Percentiles rank a stretch among this genome's conserved stretches.
Evolutionary conservation across 768 basidiomycete genomes (phyloP).

Genomic region (Tubosaeta sp.): DNA sequence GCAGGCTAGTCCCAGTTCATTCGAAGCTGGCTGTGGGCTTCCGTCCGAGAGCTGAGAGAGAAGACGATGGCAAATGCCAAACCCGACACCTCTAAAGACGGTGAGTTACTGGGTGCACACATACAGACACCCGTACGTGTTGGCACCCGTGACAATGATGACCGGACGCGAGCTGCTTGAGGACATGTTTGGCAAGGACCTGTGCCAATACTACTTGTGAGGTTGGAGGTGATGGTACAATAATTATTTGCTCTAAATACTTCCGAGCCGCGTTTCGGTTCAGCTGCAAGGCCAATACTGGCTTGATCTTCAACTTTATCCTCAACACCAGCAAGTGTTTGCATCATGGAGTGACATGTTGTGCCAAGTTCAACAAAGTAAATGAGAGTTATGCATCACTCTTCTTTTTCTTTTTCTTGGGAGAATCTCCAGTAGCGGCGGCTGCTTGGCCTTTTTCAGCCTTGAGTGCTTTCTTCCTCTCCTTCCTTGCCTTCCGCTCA

Average conservation of each 20-base stretch:
- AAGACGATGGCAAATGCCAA: constrained; percentile 77
- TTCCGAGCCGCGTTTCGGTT: background rate
- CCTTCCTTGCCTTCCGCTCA: constrained; percentile 80
- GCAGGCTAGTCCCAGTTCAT: constrained; percentile 29
- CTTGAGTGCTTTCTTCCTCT: constrained; percentile 70
- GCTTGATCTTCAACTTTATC: no score
- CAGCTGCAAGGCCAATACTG: no score
- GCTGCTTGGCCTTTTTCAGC: constrained; percentile 62
- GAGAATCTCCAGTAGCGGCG: constrained; percentile 38
- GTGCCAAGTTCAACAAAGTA: background rate
- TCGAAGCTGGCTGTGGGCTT: constrained; percentile 31
- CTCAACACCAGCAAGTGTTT: background rate
- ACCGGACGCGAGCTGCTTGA: constrained; percentile 36
- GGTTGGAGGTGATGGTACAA: background rate
- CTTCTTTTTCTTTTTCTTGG: constrained; percentile 43
- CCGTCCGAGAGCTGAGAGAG: constrained; percentile 59
- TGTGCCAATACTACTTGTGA: background rate
- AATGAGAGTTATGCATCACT: constrained; percentile 21
- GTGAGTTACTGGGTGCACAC: constrained; percentile 5
- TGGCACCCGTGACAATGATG: constrained; percentile 68
- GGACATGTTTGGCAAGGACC: constrained; percentile 23
- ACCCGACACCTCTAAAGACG: constrained; percentile 74
- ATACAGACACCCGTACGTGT: constrained; percentile 41
- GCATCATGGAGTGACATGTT: constrained; percentile 1
- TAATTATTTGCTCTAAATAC: background rate